Evolutionary conservation across 805 yeast species (phyloP).

Genomic region (Kuraishia floccosa): DNA sequence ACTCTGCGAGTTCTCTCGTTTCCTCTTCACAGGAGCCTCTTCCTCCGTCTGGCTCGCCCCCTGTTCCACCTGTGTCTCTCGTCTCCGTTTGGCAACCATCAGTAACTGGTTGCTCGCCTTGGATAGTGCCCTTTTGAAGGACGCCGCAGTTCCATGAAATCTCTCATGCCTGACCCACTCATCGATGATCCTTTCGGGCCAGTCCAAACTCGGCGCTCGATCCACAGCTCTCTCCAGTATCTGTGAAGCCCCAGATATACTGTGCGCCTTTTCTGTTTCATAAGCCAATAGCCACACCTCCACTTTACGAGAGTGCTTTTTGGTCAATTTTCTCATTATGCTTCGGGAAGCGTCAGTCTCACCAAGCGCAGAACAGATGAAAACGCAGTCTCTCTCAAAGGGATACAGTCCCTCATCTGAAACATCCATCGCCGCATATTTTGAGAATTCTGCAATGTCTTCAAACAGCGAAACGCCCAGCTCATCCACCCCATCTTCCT

Average conservation of each 20-base stretch:
- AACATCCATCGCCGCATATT: too few relatives aligned
- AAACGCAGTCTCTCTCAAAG: constrained; percentile 29
- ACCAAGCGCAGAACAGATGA: constrained; percentile 19
- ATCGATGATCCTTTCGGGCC: constrained; percentile 37
- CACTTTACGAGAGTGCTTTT: constrained; percentile 19
- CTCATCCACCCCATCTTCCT: too few relatives aligned
- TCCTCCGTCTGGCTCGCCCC: too few relatives aligned
- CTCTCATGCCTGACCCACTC: constrained; percentile 28
- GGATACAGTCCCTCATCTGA: constrained; percentile 27
- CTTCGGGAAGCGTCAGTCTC: constrained; percentile 17
- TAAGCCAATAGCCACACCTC: constrained; percentile 36
- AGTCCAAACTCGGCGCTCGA: constrained; percentile 22
- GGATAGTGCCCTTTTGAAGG: too few relatives aligned
- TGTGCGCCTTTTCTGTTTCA: constrained; percentile 24
- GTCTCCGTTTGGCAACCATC: too few relatives aligned
- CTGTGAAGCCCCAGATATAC: constrained; percentile 12
- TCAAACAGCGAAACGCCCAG: too few relatives aligned
- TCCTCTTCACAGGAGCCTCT: too few relatives aligned
- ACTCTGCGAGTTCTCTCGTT: too few relatives aligned
- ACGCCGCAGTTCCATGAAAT: too few relatives aligned
- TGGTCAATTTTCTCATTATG: constrained; percentile 13
- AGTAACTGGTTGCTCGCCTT: too few relatives aligned
- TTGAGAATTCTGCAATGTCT: too few relatives aligned
- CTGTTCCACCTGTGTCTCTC: too few relatives aligned
- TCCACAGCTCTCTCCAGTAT: constrained; percentile 22